phyloP scores from a whole-genome alignment of 371 early-diverging fungal species.

The Vairimorpha ceranae region DNA sequence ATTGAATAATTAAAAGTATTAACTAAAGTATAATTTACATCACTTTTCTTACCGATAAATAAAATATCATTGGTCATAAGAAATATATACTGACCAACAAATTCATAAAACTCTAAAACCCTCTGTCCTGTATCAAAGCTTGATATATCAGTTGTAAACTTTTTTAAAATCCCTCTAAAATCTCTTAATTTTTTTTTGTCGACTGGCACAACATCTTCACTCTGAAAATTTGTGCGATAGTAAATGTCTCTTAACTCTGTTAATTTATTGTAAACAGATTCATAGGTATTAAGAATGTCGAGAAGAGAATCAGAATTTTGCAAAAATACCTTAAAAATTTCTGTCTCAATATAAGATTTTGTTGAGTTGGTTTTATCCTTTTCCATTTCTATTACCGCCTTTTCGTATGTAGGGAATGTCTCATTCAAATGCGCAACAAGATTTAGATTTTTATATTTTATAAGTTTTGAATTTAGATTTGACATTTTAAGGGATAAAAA shows the following conservation, averaged over 20 bases:
- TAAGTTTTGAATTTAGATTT: slow-evolving; percentile 14
- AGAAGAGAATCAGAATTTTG: slow-evolving; percentile 15
- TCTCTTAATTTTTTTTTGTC: slow-evolving; percentile 17
- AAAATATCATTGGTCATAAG: slow-evolving; percentile 53
- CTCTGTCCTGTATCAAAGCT: slow-evolving; percentile 34
- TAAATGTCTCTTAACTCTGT: slow-evolving; percentile 8
- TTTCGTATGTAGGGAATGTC: slow-evolving; percentile 14
- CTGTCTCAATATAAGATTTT: slow-evolving; percentile 29
- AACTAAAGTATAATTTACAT: slow-evolving; percentile 35
- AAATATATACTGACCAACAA: slow-evolving; percentile 18
- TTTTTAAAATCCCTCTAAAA: slow-evolving; percentile 11
- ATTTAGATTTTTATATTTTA: slow-evolving; percentile 16
- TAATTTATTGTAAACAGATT: slow-evolving; percentile 11
- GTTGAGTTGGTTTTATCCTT: not conserved
- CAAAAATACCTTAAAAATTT: slow-evolving; percentile 23
- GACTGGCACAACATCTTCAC: slow-evolving; percentile 5
- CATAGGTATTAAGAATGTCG: slow-evolving; percentile 15
- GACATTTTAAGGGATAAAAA: not conserved
- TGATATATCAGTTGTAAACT: slow-evolving; percentile 34
- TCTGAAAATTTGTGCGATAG: not conserved
- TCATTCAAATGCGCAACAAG: slow-evolving; percentile 13
- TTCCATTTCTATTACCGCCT: slow-evolving; percentile 14
- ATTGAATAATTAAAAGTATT: slow-evolving; percentile 36
- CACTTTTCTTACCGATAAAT: slow-evolving; percentile 36
- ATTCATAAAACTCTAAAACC: slow-evolving; percentile 27